Evolutionary conservation across 2,329 filamentous ascomycete species (phyloP).

Genomic region (Clarireedia homoeocarpa): DNA sequence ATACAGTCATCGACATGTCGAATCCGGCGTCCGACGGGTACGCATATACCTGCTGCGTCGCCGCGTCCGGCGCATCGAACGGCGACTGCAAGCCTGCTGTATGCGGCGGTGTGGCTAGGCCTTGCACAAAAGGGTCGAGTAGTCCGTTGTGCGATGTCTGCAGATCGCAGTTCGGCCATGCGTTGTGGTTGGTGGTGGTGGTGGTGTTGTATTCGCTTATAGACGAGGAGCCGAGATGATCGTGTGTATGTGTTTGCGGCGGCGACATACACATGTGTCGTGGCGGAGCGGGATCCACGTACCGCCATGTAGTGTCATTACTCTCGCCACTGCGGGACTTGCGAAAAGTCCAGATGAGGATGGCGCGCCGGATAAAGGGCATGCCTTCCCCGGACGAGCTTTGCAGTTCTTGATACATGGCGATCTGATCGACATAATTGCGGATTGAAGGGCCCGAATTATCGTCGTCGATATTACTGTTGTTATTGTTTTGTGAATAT

Average conservation of each 20-base stretch:
- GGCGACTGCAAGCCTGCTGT: constrained; percentile 40
- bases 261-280: constrained; percentile 25
- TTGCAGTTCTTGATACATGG: constrained; percentile 62
- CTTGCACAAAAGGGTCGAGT: constrained; percentile 44
- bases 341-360: constrained; percentile 57
- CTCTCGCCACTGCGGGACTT: constrained; percentile 42
- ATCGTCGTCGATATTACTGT: too few species aligned
- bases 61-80: constrained; percentile 11
- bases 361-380: constrained; percentile 48
- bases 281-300: constrained; percentile 34
- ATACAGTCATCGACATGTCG: constrained; percentile 11
- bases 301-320: constrained; percentile 51
- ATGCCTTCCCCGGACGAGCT: constrained; percentile 40
- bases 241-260: constrained; percentile 26
- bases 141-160: constrained; percentile 26
- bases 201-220: constrained; percentile 48
- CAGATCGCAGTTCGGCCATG: neutral
- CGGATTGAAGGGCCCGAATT: constrained; percentile 35
- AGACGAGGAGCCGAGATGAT: constrained; percentile 43
- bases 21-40: constrained; percentile 11
- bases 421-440: constrained; percentile 51
- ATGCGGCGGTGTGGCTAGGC: constrained; percentile 49
- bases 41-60: constrained; percentile 4
- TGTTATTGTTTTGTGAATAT: too few species aligned
- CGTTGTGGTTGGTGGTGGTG: constrained; percentile 15